phyloP scores from a whole-genome alignment of 1,284 basidiomycete species.

The Cutaneotrichosporon sp. region DNA sequence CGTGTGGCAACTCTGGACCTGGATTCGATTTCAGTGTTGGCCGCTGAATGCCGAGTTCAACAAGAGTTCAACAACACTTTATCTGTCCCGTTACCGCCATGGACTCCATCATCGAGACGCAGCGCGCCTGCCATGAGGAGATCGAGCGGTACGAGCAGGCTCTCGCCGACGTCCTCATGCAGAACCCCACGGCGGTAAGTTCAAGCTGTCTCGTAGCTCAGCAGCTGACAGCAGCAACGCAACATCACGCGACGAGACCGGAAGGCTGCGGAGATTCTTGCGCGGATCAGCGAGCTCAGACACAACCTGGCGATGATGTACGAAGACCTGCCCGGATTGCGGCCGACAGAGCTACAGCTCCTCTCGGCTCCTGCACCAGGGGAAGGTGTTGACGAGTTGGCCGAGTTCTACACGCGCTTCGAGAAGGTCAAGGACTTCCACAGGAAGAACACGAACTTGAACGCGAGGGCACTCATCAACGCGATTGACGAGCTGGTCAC shows the following conservation, averaged over 20 bases:
- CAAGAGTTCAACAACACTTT: not conserved
- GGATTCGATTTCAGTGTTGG: not conserved
- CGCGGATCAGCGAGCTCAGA: constrained; percentile 69
- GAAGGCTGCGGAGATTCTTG: constrained; percentile 77
- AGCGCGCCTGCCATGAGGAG: constrained; percentile 92
- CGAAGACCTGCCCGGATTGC: constrained; percentile 60
- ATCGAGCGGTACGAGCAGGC: constrained; percentile 75
- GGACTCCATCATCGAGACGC: constrained; percentile 88
- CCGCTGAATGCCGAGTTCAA: not conserved
- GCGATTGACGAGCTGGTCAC: constrained; percentile 68
- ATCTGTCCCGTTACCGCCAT: constrained; percentile 50
- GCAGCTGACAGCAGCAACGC: constrained; percentile 40
- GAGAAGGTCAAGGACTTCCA: constrained; percentile 93
- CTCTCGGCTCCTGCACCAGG: constrained; percentile 50
- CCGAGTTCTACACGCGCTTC: constrained; percentile 91
- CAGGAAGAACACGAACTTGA: constrained; percentile 84
- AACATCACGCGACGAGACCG: constrained; percentile 71
- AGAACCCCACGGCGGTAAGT: constrained; percentile 47
- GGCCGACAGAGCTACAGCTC: constrained; percentile 46
- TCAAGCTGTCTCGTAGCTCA: not conserved
- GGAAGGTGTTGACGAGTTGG: constrained; percentile 63
- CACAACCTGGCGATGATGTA: constrained; percentile 64
- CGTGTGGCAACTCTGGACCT: constrained; percentile 10
- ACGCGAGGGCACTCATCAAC: constrained; percentile 69
- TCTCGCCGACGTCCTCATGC: constrained; percentile 52